Evolutionary conservation across 805 yeast species (phyloP), one percentile per base, ranked within the genome.

Genomic region (Candida namnaoensis): DNA sequence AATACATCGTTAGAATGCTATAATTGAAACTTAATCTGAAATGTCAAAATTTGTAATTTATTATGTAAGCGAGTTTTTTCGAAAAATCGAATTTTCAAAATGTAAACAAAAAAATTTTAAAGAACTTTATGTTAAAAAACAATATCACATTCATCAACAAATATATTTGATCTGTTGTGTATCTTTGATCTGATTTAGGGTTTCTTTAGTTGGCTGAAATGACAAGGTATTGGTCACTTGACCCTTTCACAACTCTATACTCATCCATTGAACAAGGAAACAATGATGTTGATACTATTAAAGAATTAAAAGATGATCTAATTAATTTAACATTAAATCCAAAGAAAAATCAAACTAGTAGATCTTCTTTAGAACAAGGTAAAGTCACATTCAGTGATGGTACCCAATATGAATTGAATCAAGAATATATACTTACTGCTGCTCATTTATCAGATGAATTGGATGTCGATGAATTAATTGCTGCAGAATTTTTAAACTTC

Each of bases 391-490:
- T 88, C 30, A 62, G 69, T 15, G 79, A 72, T 51, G 81, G 80
- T 24, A 13, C 13, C 5, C 72, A 71, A 12, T 81, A 74, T 50
- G 73, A 74, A 44, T 59, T 90, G 30, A 87, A 84, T 53, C 66
- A 75, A 38, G 75, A 76, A 34, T 90, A 88, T 50, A 68, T 82
- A 34, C 69, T 77, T 40, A 68, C 74, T 5, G 72, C 88, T 1
- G 66, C 78, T 5, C 66, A 68, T 24, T 53, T 83, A 14, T 65
- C 90, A 0, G 85, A 79, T 47, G 78, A 78, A 34, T 67, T 91
- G 40, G 68, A 84, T 39, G 65, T 91, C 40, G 95, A 91, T 59
- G 97, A 91, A 57, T 40, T 84, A 27, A 67, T 74, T 3, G 74
- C 86, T 2, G 93, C 95, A 1, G 85, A 88, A 53, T 55, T 86